phyloP scores from a whole-genome alignment of 2,329 filamentous ascomycete species.

The Pezizomycotina sp. region DNA sequence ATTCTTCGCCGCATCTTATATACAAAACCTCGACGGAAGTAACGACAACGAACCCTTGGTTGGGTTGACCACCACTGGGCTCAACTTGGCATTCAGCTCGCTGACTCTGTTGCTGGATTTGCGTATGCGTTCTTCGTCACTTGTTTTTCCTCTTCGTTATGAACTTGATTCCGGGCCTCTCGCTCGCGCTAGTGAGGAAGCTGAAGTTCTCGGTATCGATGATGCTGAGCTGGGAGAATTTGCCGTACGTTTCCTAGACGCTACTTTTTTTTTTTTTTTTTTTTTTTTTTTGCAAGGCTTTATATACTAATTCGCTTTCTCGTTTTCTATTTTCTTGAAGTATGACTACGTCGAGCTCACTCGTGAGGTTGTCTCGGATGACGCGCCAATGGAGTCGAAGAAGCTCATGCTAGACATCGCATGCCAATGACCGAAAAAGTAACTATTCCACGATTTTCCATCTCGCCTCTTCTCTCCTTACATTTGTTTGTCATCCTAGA shows the following conservation, averaged over 20 bases:
- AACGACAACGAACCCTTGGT: slow-evolving; percentile 49
- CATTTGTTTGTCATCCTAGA: too few relatives aligned
- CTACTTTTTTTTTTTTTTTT: neutral
- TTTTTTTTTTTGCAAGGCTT: slow-evolving; percentile 5
- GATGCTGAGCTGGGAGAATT: slow-evolving; percentile 87
- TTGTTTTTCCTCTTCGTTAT: slow-evolving; percentile 65
- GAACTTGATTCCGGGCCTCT: slow-evolving; percentile 60
- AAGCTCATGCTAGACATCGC: too few relatives aligned
- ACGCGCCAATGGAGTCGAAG: too few relatives aligned
- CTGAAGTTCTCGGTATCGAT: slow-evolving; percentile 71
- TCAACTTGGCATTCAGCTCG: slow-evolving; percentile 68
- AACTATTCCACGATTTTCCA: too few relatives aligned
- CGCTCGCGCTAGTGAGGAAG: slow-evolving; percentile 59
- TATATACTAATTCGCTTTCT: slow-evolving; percentile 13
- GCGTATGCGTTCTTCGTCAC: slow-evolving; percentile 65
- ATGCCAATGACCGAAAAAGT: too few relatives aligned
- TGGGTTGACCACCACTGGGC: slow-evolving; percentile 75
- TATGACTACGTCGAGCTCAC: slow-evolving; percentile 84
- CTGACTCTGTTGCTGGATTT: slow-evolving; percentile 60
- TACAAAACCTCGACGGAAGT: slow-evolving; percentile 60
- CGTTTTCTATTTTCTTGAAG: slow-evolving; percentile 25
- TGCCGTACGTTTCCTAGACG: slow-evolving; percentile 39
- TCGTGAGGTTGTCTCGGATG: slow-evolving; percentile 41
- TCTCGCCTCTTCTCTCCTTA: too few relatives aligned
- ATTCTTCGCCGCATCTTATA: slow-evolving; percentile 72